Conservation (phyloP, 805 yeast species). For the Blastobotrys americana region DNA sequence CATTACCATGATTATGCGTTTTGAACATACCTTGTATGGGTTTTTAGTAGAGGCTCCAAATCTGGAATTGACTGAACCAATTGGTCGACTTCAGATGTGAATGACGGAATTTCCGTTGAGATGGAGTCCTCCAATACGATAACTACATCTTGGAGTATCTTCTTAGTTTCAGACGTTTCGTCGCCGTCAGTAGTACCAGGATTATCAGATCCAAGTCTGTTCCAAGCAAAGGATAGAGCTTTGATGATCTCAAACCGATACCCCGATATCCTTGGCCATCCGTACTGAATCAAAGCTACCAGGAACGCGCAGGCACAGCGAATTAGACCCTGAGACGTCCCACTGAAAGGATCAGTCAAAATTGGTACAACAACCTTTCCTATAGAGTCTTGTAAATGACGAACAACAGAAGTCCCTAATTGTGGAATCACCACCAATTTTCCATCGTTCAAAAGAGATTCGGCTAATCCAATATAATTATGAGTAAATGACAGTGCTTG, state of each 20-base stretch:
- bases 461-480: constrained; percentile 19
- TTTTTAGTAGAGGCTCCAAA: neutral
- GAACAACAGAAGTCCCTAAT: constrained; percentile 17
- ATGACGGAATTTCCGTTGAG: neutral
- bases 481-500: constrained; percentile 21
- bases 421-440: constrained; percentile 11
- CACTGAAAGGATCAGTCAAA: constrained; percentile 28
- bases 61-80: neutral
- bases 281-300: constrained; percentile 11
- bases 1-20: neutral
- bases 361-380: constrained; percentile 18
- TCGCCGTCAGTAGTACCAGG: neutral
- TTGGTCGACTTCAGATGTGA: neutral
- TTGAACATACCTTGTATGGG: neutral
- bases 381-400: constrained; percentile 22
- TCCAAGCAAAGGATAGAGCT: constrained; percentile 21
- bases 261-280: constrained; percentile 24
- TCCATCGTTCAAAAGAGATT: constrained; percentile 12
- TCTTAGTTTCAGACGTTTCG: too few species aligned
- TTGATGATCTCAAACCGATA: constrained; percentile 25
- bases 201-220: constrained; percentile 8
- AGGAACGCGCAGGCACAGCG: constrained; percentile 12
- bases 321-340: constrained; percentile 17
- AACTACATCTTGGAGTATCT: too few species aligned
- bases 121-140: neutral